phyloP scores from a whole-genome alignment of 768 basidiomycete genomes.

The Termitomyces sp. region DNA sequence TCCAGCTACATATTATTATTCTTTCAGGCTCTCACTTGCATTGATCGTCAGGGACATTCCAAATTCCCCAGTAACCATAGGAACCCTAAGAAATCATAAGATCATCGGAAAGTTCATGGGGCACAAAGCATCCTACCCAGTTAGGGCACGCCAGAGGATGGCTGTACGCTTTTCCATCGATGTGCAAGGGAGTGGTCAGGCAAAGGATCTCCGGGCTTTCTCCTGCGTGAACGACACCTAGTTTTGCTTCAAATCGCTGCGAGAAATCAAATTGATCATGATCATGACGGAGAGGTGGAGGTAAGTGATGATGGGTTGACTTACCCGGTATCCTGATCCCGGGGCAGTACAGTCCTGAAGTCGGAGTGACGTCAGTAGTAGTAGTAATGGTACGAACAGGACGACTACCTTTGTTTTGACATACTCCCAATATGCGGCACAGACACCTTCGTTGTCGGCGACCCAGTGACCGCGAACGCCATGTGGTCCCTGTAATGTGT shows the following conservation, averaged over 20 bases:
- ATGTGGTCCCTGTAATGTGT: background rate
- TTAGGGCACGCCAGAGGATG: constrained; percentile 9
- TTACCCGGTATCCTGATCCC: constrained; percentile 7
- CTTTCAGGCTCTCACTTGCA: background rate
- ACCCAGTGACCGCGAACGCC: constrained; percentile 9
- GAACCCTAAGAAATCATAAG: background rate
- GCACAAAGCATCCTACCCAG: constrained; percentile 1
- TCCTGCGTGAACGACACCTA: constrained; percentile 1
- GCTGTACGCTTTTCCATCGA: constrained; percentile 5
- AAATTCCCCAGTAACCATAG: constrained; percentile 12
- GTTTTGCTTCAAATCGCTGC: constrained; percentile 9
- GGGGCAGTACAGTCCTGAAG: constrained; percentile 9
- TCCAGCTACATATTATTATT: background rate
- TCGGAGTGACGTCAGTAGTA: background rate
- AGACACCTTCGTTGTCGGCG: constrained; percentile 6
- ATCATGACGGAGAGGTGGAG: background rate
- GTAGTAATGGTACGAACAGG: background rate
- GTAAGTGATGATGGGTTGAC: background rate
- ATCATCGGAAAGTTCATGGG: too few relatives aligned
- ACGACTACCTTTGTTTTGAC: constrained; percentile 5
- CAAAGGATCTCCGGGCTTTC: constrained; percentile 7
- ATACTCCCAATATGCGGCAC: constrained; percentile 9
- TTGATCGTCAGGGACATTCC: constrained; percentile 8
- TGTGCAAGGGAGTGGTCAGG: constrained; percentile 4
- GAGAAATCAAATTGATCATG: background rate